phyloP scores from a whole-genome alignment of 2,329 filamentous ascomycete species.

The Leptographium flavum region DNA sequence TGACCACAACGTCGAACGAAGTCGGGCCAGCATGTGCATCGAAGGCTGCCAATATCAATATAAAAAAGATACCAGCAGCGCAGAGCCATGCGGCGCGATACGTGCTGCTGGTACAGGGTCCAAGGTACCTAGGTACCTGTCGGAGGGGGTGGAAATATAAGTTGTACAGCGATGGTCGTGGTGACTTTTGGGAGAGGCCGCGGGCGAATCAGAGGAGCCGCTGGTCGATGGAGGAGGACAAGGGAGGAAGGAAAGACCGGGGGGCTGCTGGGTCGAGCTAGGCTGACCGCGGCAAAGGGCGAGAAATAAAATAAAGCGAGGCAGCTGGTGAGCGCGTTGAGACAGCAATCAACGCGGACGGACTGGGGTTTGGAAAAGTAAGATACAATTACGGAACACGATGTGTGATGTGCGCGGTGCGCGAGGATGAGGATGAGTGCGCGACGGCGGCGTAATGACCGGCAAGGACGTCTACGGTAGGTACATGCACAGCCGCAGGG shows the following conservation, averaged over 20 bases:
- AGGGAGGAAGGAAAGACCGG: background rate
- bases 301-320: background rate
- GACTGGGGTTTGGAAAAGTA: too few species aligned
- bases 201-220: background rate
- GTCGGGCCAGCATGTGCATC: background rate
- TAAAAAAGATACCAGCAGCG: background rate
- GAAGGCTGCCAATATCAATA: conserved; percentile 2
- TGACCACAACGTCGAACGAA: background rate
- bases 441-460: too few species aligned
- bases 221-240: background rate
- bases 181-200: background rate
- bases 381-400: too few species aligned
- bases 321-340: background rate
- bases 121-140: background rate
- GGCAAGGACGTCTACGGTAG: too few species aligned
- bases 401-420: too few species aligned
- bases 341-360: too few species aligned
- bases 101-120: too few species aligned
- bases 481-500: too few species aligned
- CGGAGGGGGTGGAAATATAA: background rate
- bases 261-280: conserved; percentile 1
- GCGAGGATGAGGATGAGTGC: too few species aligned
- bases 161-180: background rate
- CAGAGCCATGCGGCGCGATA: too few species aligned
- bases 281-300: conserved; percentile 1